A percentile compares a stretch with the other conserved stretches of the same genome.
Conservation (phyloP, 805 yeast species). For the Torulaspora gathmanii region DNA sequence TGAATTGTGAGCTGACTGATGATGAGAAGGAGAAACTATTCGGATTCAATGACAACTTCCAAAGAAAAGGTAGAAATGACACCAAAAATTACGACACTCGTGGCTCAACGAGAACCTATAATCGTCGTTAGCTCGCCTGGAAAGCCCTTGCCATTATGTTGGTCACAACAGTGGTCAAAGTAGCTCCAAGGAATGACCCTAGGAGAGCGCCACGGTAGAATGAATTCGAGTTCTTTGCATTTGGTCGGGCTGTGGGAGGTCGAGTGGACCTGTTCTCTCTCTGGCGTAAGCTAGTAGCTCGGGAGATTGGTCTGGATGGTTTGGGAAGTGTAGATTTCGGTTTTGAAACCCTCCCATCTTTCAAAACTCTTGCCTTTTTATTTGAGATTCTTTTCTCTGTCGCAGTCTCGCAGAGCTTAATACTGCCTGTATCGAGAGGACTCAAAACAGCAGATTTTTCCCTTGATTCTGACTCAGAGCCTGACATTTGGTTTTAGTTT, state of each 20-base stretch:
- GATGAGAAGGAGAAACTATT: conserved; percentile 34
- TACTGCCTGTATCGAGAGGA: neutral
- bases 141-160: conserved; percentile 4
- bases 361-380: conserved; percentile 1
- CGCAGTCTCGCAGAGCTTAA: neutral
- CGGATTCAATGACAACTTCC: conserved; percentile 15
- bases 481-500: neutral
- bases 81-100: conserved; percentile 8
- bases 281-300: neutral
- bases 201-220: conserved; percentile 29
- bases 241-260: neutral
- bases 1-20: conserved; percentile 31
- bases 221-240: conserved; percentile 8
- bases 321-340: neutral
- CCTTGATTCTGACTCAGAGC: neutral
- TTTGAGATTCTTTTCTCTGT: neutral
- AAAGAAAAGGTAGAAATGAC: conserved; percentile 8
- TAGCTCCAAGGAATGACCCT: conserved; percentile 33
- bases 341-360: conserved; percentile 5
- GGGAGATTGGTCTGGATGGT: neutral
- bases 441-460: neutral
- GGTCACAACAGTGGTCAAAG: conserved; percentile 20
- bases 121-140: conserved; percentile 5
- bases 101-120: conserved; percentile 3
- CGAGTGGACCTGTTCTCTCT: neutral